Conservation (phyloP, 2,329 filamentous ascomycete genomes). For the Cryphonectria radicalis region DNA sequence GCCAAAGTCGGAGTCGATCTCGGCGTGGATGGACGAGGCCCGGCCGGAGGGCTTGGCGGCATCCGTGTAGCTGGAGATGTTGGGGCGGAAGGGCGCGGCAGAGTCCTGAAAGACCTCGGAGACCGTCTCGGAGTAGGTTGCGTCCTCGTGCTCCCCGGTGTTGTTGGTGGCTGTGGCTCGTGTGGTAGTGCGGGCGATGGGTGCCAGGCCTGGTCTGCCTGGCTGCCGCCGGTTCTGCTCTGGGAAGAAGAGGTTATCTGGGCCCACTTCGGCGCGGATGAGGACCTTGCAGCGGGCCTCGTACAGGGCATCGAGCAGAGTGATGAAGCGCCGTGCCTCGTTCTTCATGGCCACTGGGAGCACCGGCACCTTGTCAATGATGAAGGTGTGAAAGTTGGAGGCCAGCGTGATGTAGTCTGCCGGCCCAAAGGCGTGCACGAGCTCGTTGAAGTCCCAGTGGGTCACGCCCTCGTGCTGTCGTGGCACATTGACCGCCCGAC, state of each 20-base stretch:
- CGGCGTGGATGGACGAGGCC: constrained; percentile 56
- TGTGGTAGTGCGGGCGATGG: constrained; percentile 36
- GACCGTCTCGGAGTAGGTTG: constrained; percentile 67
- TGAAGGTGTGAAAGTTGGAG: constrained; percentile 77
- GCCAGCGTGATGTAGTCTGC: constrained; percentile 84
- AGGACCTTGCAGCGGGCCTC: constrained; percentile 80
- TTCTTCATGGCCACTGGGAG: constrained; percentile 74
- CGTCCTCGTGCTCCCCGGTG: constrained; percentile 45
- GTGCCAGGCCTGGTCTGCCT: constrained; percentile 1
- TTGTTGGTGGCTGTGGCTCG: constrained; percentile 45
- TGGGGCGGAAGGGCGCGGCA: constrained; percentile 77
- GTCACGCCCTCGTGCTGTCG: constrained; percentile 61
- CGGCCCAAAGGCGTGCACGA: constrained; percentile 72
- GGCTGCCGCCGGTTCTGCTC: constrained; percentile 45
- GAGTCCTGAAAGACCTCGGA: constrained; percentile 80
- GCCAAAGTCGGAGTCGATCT: constrained; percentile 62
- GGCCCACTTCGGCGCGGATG: constrained; percentile 67
- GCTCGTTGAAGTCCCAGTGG: constrained; percentile 69
- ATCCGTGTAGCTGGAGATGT: constrained; percentile 67
- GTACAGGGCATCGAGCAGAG: constrained; percentile 78
- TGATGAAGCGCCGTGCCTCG: constrained; percentile 80
- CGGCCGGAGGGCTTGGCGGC: constrained; percentile 33
- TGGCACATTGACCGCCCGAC: constrained; percentile 64
- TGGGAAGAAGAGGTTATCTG: constrained; percentile 80
- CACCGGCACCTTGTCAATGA: constrained; percentile 71